Base-by-base conservation (phyloP, 2,329 filamentous ascomycete species). In the Stemphylium beticola region DNA sequence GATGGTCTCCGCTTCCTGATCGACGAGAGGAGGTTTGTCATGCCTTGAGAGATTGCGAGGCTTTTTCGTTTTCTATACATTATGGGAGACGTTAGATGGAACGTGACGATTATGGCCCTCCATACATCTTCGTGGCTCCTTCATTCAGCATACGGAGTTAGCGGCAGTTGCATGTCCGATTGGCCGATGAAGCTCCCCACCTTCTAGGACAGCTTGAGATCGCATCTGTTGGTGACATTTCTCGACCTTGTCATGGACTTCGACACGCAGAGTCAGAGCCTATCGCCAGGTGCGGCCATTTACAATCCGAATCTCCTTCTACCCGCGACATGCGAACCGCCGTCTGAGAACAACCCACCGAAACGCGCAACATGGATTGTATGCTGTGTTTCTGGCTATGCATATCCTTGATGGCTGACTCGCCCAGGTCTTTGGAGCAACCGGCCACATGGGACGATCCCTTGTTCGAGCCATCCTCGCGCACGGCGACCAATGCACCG, bases 361-460 rank as follows among this genome's bases (percentile, higher is more conserved):
- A 89, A 87, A 72, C 89, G 89, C 73, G 85, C 92, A 59, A 88
- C 93, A 78, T 98, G 93, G 93, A 86, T 98, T 72, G 91, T 95
- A 81, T 72, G 86, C 38, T 18, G 17, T 22, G 26, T 15, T 29
- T 29, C 5, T 29, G 15, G 11, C 7, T 11, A 38, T 9, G 5
- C 14, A 34, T 18, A 12, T 12, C 14, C 31, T 15, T 17, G 4
- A 8, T 36, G 18, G 44, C 46, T 55, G 6, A 55, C 14, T 17
- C 12, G 2, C 12, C 1, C 18, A 69, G 91, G 82, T 98, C 49
- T 99, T 97, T 76, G 95, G 95, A 43, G 93, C 92, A 43, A 97
- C 93, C n/a, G 95, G 95, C 51, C 95, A 99, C 69, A 96, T 98
- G 83, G 95, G 95, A 55, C 88, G 92, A 47, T 96, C 91, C 7